Evolutionary conservation across 2,329 filamentous ascomycete genomes (phyloP).

Genomic region (Aspergillus viridinutans): DNA sequence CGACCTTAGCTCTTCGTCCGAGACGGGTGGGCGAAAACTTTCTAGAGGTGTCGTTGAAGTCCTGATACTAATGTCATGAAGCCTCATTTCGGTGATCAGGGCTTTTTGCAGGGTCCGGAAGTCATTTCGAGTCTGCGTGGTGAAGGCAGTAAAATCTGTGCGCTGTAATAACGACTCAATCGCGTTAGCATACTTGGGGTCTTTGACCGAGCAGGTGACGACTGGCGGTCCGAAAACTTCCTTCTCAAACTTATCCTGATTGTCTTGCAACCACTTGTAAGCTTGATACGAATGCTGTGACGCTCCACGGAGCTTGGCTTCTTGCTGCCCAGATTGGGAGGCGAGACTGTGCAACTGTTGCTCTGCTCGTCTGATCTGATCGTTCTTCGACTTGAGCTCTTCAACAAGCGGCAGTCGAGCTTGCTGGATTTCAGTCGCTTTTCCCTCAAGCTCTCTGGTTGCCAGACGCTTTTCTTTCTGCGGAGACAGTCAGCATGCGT

Average conservation of each 20-base stretch:
- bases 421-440: conserved; percentile 41
- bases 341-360: conserved; percentile 58
- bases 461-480: conserved; percentile 54
- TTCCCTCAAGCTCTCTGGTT: conserved; percentile 31
- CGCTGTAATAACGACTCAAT: conserved; percentile 56
- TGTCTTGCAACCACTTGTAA: conserved; percentile 77
- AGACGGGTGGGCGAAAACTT: conserved; percentile 53
- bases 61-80: conserved; percentile 69
- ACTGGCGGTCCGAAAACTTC: conserved; percentile 78
- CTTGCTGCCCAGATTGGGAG: conserved; percentile 70
- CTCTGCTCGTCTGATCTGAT: conserved; percentile 41
- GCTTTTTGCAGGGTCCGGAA: conserved; percentile 66
- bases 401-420: conserved; percentile 29
- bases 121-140: conserved; percentile 70
- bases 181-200: conserved; percentile 60
- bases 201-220: conserved; percentile 72
- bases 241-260: conserved; percentile 66
- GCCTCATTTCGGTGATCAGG: conserved; percentile 58
- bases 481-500: conserved; percentile 21
- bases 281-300: conserved; percentile 64
- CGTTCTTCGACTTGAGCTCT: conserved; percentile 32
- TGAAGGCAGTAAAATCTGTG: conserved; percentile 60
- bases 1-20: conserved; percentile 50
- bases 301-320: conserved; percentile 58
- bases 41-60: conserved; percentile 54